These are phyloP conservation scores for Colletotrichum sp. DNA, from an alignment of 2,329 filamentous ascomycete species.

Conservation along the genomic window DNA sequence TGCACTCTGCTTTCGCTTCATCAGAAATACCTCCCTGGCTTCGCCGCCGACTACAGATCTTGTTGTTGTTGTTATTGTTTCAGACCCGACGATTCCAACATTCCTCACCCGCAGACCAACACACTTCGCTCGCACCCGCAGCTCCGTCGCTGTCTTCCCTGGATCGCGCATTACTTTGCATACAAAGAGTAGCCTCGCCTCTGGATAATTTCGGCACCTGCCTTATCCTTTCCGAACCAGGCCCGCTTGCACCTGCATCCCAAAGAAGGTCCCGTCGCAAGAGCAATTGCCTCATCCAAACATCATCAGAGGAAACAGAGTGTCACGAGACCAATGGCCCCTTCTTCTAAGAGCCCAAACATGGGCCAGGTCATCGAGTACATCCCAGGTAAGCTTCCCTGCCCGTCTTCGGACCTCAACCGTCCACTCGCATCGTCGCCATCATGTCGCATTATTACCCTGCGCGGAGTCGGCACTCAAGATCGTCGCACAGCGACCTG, in stretches of 20 bases:
- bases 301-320: neutral
- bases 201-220: conserved; percentile 14
- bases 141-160: neutral
- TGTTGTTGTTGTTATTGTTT: conserved; percentile 23
- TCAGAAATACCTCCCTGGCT: neutral
- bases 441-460: conserved; percentile 37
- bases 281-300: neutral
- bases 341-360: conserved; percentile 59
- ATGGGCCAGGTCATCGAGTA: conserved; percentile 94
- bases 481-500: neutral
- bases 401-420: neutral
- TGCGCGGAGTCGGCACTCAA: conserved; percentile 2
- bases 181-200: conserved; percentile 18
- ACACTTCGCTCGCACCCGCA: neutral
- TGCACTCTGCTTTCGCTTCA: neutral
- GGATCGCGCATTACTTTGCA: conserved; percentile 17
- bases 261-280: neutral
- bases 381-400: conserved; percentile 76
- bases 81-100: conserved; percentile 17
- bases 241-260: neutral
- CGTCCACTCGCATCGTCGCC: neutral
- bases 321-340: conserved; percentile 47
- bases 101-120: conserved; percentile 3
- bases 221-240: conserved; percentile 4
- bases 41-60: neutral